phyloP scores from a whole-genome alignment of 2,329 filamentous ascomycete genomes.

The Fusarium penzigii region DNA sequence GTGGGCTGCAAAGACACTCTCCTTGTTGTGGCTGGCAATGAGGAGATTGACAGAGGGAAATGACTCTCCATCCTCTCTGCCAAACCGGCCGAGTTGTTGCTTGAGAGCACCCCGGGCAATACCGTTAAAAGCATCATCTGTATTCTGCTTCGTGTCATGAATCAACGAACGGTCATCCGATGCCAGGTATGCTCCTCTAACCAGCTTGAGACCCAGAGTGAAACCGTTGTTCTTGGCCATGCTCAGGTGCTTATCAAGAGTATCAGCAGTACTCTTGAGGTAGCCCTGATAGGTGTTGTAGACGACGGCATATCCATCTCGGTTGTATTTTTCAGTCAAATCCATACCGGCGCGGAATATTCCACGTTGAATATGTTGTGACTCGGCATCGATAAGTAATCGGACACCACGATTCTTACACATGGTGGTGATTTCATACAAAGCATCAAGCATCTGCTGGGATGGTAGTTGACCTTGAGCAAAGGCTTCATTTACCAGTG shows the following conservation, averaged over 20 bases:
- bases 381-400: constrained; percentile 50
- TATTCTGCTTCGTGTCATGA: constrained; percentile 53
- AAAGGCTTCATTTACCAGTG: constrained; percentile 40
- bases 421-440: constrained; percentile 41
- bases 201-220: constrained; percentile 57
- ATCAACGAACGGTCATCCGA: constrained; percentile 52
- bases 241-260: constrained; percentile 46
- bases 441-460: constrained; percentile 42
- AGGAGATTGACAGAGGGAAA: constrained; percentile 51
- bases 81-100: constrained; percentile 44
- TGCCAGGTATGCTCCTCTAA: constrained; percentile 56
- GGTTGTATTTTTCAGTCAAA: constrained; percentile 42
- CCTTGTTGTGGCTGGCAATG: constrained; percentile 55
- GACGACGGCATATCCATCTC: constrained; percentile 35
- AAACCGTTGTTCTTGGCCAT: constrained; percentile 47
- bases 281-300: constrained; percentile 60
- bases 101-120: constrained; percentile 48
- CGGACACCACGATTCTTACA: constrained; percentile 41
- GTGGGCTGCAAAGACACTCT: constrained; percentile 42
- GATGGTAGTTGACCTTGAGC: constrained; percentile 36
- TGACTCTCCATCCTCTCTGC: constrained; percentile 25
- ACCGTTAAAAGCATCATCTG: constrained; percentile 52
- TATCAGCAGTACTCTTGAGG: constrained; percentile 47
- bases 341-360: constrained; percentile 36
- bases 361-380: constrained; percentile 44